Base-by-base conservation (phyloP, 352 stramenopile genomes). In the Globisporangium rhizosaccharum region DNA sequence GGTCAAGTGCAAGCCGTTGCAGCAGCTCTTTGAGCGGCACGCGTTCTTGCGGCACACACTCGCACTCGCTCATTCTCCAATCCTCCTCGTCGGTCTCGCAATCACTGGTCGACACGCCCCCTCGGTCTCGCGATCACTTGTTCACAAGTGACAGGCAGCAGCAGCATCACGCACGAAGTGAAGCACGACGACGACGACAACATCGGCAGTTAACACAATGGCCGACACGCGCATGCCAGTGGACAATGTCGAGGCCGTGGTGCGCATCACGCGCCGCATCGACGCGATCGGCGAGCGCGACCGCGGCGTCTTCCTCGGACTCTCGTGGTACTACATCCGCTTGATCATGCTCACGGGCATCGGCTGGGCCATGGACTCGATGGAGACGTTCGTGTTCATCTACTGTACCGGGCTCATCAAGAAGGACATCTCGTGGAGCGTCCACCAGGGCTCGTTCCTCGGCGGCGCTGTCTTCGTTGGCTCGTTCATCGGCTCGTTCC, bases 311-410 rank as follows among this genome's bases (percentile, higher is more conserved):
- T 57, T 73, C 58, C 72, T 87, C 55, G 75, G 79, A 0, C 74
- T 91, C 37, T 88, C 79, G 52, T 84, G 67, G 70, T 88, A 75
- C 62, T 89, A 91, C 68, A 79, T 84, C 54, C 69, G 69, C 39
- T 67, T 91, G 33, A 84, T 89, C 58, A 56, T 86, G 42, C 67
- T 89, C 36, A 79, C 79, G 18, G 82, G 82, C 39, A 55, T 89
- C 39, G 73, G 75, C 55, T 91, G 82, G 82, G 82, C 82, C 51
- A 84, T 91, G 63, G 73, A 91, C 62, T 78, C 82, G 45, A 87
- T 87, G 75, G 79, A 89, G 64, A 87, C 73, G 26, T 84, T 88
- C 52, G 53, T 90, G 50, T 88, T 90, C 54, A 85, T 66, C 23
- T 90, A 88, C 70, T 71, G 71, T 46, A 56, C 60, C 12, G 17